Percentiles rank a stretch among this genome's conserved stretches.
Evolutionary conservation across 140 eudicot species (phyloP).

Genomic region (Stevia rebaudiana): DNA sequence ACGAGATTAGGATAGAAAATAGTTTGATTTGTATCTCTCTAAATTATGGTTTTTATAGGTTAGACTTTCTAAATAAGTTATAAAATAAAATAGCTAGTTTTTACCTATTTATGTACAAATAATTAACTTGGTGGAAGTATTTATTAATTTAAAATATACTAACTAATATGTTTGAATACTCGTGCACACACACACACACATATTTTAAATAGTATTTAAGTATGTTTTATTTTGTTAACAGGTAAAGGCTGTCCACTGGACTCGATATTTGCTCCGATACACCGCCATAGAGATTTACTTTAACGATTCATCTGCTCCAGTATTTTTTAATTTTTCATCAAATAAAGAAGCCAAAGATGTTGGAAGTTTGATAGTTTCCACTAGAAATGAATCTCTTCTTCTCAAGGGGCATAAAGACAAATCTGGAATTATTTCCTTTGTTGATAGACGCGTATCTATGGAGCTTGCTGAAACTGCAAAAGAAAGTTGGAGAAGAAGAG

Average conservation of each 20-base stretch:
- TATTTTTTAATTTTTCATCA: constrained; percentile 82
- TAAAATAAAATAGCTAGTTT: background rate
- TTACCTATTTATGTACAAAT: background rate
- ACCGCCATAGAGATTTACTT: constrained; percentile 94
- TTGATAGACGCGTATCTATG: constrained; percentile 85
- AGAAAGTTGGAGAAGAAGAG: constrained; percentile 99
- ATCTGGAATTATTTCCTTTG: constrained; percentile 67
- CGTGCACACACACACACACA: no score
- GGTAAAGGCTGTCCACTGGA: constrained; percentile 98
- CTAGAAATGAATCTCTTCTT: constrained; percentile 64
- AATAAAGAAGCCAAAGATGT: constrained; percentile 87
- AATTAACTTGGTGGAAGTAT: background rate
- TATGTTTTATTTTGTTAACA: constrained; percentile 25
- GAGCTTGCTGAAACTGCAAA: constrained; percentile 93
- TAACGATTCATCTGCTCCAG: constrained; percentile 68
- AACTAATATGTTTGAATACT: background rate
- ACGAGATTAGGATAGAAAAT: background rate
- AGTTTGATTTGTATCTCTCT: background rate
- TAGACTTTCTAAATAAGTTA: background rate
- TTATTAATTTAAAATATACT: background rate
- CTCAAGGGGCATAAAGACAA: constrained; percentile 71
- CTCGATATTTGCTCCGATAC: constrained; percentile 89
- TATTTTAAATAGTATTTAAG: background rate
- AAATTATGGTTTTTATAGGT: background rate
- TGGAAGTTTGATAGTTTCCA: constrained; percentile 71